phyloP scores from a whole-genome alignment of 441 rosid genomes.

The Macaranga tanarius region DNA sequence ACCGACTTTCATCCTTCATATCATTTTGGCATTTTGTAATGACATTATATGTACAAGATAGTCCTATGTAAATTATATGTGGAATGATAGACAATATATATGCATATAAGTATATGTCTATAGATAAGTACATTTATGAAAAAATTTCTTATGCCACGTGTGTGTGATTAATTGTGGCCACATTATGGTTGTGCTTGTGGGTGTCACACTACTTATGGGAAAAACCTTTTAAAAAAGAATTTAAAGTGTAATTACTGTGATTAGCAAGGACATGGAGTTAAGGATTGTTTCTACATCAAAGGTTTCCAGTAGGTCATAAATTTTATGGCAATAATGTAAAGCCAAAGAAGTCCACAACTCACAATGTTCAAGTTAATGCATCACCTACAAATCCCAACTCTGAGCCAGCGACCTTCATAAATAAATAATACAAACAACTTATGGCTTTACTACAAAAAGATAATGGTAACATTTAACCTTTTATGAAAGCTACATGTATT shows the following conservation, averaged over 20 bases:
- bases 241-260: not conserved
- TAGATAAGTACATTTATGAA: too few relatives aligned
- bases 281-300: not conserved
- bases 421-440: not conserved
- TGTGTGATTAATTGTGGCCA: too few relatives aligned
- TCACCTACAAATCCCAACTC: not conserved
- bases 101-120: too few relatives aligned
- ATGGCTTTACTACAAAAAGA: not conserved
- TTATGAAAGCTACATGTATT: too few relatives aligned
- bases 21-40: too few relatives aligned
- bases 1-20: too few relatives aligned
- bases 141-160: too few relatives aligned
- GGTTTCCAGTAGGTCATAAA: not conserved
- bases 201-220: too few relatives aligned
- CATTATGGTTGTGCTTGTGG: too few relatives aligned
- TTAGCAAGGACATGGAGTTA: not conserved
- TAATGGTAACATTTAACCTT: not conserved
- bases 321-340: not conserved
- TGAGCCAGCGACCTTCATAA: not conserved
- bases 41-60: too few relatives aligned
- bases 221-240: not conserved
- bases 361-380: not conserved
- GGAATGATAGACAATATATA: too few relatives aligned
- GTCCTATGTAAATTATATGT: too few relatives aligned
- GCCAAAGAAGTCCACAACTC: not conserved